Percentiles rank a stretch among this genome's conserved stretches.
Evolutionary conservation across 345 rosid genomes (phyloP).

Genomic region (Bruguiera gymnorhiza): DNA sequence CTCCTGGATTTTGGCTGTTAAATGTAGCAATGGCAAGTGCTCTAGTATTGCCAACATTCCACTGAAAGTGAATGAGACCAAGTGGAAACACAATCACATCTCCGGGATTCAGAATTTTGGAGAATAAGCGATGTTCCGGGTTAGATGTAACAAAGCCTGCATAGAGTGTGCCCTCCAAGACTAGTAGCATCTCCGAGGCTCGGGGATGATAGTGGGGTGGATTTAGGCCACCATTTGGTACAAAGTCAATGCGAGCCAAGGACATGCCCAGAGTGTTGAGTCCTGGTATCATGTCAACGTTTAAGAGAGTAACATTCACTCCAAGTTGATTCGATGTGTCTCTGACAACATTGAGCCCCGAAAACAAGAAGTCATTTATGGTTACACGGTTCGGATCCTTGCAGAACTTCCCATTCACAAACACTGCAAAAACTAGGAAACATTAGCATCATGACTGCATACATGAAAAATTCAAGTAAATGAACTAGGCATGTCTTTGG

Average conservation of each 20-base stretch:
- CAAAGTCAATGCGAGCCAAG: conserved; percentile 14
- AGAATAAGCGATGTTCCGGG: conserved; percentile 13
- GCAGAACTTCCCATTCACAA: conserved; percentile 15
- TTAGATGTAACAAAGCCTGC: too few species aligned
- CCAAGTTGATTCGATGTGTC: conserved; percentile 6
- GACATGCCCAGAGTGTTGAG: conserved; percentile 13
- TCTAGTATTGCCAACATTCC: conserved; percentile 12
- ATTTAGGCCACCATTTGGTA: not conserved
- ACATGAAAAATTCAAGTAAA: not conserved
- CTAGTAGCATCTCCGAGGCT: too few species aligned
- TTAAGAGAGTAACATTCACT: conserved; percentile 6
- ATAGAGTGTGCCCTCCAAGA: too few species aligned
- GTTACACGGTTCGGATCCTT: not conserved
- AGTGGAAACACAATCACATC: conserved; percentile 16
- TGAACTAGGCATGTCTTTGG: not conserved
- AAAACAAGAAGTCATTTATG: conserved; percentile 3
- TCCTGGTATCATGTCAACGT: conserved; percentile 5
- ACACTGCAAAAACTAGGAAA: not conserved
- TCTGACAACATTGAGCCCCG: conserved; percentile 2
- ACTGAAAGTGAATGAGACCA: conserved; percentile 22
- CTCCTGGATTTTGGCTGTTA: conserved; percentile 21
- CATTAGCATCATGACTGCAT: not conserved
- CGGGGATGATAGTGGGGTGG: too few species aligned
- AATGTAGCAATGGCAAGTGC: conserved; percentile 10
- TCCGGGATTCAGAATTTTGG: conserved; percentile 13